These are phyloP conservation scores for Russula lepida DNA, from an alignment of 768 basidiomycete genomes.

Conservation along the genomic window DNA sequence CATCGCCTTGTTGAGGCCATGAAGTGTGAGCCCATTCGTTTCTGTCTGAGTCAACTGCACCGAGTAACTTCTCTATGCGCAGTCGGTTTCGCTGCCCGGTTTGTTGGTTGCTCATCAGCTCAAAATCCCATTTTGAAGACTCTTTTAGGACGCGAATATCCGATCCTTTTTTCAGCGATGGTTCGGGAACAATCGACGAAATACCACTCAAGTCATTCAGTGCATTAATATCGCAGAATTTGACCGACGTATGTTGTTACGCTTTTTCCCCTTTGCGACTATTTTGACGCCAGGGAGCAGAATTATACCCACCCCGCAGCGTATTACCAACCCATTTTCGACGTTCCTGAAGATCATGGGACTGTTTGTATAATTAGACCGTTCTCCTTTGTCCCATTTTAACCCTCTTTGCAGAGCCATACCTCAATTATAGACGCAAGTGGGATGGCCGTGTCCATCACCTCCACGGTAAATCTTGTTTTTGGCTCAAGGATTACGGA, in stretches of 20 bases:
- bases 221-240: slow-evolving; percentile 47
- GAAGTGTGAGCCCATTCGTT: slow-evolving; percentile 49
- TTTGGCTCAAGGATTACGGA: slow-evolving; percentile 89
- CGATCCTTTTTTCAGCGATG: slow-evolving; percentile 64
- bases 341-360: slow-evolving; percentile 74
- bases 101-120: slow-evolving; percentile 9
- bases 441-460: slow-evolving; percentile 82
- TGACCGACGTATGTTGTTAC: slow-evolving; percentile 67
- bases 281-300: slow-evolving; percentile 32
- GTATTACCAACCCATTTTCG: slow-evolving; percentile 82
- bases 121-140: background rate
- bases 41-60: slow-evolving; percentile 1
- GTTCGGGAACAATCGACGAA: slow-evolving; percentile 45
- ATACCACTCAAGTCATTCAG: slow-evolving; percentile 68
- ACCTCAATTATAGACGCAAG: slow-evolving; percentile 72
- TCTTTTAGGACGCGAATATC: slow-evolving; percentile 65
- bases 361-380: slow-evolving; percentile 41
- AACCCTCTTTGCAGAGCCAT: slow-evolving; percentile 53
- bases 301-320: slow-evolving; percentile 69
- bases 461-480: slow-evolving; percentile 81
- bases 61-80: slow-evolving; percentile 20
- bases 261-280: background rate
- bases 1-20: slow-evolving; percentile 80
- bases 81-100: slow-evolving; percentile 61
- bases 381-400: background rate